Conservation (phyloP, 140 eudicot genomes). For the Anethum foeniculum region DNA sequence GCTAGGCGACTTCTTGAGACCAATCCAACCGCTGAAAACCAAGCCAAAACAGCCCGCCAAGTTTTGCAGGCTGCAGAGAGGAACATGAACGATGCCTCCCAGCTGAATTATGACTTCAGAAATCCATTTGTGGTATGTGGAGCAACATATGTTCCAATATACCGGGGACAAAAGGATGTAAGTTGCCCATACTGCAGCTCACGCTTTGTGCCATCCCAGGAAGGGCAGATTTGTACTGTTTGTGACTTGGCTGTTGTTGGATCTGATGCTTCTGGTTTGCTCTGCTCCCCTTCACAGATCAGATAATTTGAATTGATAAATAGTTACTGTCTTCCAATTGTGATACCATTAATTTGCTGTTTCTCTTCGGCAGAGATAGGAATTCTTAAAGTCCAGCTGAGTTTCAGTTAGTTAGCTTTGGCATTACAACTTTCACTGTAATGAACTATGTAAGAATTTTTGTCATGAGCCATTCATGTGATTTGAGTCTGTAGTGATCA, state of each 20-base stretch:
- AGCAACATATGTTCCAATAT: constrained; percentile 49
- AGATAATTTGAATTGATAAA: constrained; percentile 21
- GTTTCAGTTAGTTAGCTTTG: constrained; percentile 11
- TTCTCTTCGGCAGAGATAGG: constrained; percentile 9
- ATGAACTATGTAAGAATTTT: constrained; percentile 16
- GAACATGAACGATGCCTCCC: constrained; percentile 50
- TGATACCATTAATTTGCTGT: background rate
- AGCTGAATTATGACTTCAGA: constrained; percentile 64
- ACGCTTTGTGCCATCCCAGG: constrained; percentile 36
- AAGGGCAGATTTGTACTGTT: constrained; percentile 44
- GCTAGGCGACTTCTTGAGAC: constrained; percentile 68
- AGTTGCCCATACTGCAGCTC: constrained; percentile 42
- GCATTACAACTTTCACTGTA: background rate
- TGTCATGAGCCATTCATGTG: constrained; percentile 13
- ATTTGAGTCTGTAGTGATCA: constrained; percentile 10
- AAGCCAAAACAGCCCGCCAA: constrained; percentile 53
- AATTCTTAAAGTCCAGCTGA: background rate
- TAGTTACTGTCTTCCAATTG: background rate
- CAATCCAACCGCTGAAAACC: constrained; percentile 61
- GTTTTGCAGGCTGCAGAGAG: constrained; percentile 71
- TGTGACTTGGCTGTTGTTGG: constrained; percentile 26
- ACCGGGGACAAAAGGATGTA: constrained; percentile 38
- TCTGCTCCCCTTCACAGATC: constrained; percentile 37
- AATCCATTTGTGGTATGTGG: constrained; percentile 66
- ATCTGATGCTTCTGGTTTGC: constrained; percentile 44